Evolutionary conservation across 2,329 filamentous ascomycete species (phyloP), one percentile per base, ranked within the genome.

Genomic region (Aureobasidium sp.): DNA sequence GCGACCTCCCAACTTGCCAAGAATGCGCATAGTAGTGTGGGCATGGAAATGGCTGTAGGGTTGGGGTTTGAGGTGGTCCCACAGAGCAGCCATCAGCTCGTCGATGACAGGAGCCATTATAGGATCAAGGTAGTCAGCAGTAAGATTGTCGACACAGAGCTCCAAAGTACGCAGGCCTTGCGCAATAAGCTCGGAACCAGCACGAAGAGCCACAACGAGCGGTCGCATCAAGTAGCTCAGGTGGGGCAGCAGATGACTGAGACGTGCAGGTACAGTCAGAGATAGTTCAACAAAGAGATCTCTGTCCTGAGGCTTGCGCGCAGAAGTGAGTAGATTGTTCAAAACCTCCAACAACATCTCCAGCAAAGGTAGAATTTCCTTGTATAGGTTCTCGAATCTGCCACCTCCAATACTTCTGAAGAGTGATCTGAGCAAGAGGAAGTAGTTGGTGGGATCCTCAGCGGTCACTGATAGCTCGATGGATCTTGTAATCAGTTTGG

Each of bases 71-170:
- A 99, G 81, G 73, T 99, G 95, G 65, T 97, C 92, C 81, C 96
- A 99, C 1, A 99, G 81, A 1, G 93, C 93, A 50, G 91, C 94
- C 94, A 99, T 99, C 48, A 99, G 80, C 71, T 99, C 94, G 68
- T 99, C 93, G 74, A 99, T 97, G 30, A 97, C 95, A 0, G 94
- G 95, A 2, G 93, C 91, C 93, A 99, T 99, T 69, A 99, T 97
- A 0, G 94, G 95, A 68, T 99, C 94, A 14, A 99, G 79, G 70
- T 99, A 99, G 70, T 99, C 94, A 0, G 94, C 93, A 0, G 95
- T 99, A 0, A 99, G 82, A 68, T 99, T 99, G 66, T 99, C 94
- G 21, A 99, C 94, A 69, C 94, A 99, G 2, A 99, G 83, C 70
- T 99, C 94, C 5, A 99, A 78, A 0, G 94, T 99, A 32, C 95